These are phyloP conservation scores for Colletotrichum siamense DNA, from an alignment of 2,329 filamentous ascomycete genomes.

Conservation along the genomic window DNA sequence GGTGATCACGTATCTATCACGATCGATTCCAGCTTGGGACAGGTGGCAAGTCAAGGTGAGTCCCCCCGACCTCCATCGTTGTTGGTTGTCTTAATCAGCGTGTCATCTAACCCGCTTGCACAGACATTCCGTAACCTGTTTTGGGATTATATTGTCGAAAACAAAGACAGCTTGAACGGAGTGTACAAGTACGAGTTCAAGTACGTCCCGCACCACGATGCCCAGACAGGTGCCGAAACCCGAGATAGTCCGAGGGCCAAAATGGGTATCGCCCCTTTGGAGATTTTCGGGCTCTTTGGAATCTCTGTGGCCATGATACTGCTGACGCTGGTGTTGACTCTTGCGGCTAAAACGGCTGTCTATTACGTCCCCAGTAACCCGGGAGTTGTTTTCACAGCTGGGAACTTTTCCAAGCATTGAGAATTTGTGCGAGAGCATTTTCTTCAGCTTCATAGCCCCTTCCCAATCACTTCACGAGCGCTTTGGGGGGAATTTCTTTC, in stretches of 20 bases:
- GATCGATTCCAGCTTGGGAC: neutral
- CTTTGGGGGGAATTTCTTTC: neutral
- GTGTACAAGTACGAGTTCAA: neutral
- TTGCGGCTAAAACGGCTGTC: neutral
- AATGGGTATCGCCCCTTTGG: neutral
- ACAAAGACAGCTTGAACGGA: neutral
- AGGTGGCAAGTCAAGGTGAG: neutral
- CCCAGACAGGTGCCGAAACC: neutral
- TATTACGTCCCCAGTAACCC: neutral
- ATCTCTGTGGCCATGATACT: neutral
- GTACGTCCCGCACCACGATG: neutral
- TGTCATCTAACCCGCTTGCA: neutral
- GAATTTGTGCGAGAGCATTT: neutral
- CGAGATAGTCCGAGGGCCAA: neutral
- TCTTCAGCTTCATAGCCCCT: rapidly evolving
- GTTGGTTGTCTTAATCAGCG: rapidly evolving
- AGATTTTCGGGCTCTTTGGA: neutral
- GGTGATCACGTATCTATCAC: neutral
- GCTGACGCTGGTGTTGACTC: neutral
- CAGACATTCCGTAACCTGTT: neutral
- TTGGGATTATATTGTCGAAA: neutral
- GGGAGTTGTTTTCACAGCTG: neutral
- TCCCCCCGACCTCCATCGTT: neutral
- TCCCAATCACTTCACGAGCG: neutral
- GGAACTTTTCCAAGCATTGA: neutral